These are phyloP conservation scores for Nothomitra cinnamomea DNA, from an alignment of 2,329 filamentous ascomycete species.

Conservation along the genomic window DNA sequence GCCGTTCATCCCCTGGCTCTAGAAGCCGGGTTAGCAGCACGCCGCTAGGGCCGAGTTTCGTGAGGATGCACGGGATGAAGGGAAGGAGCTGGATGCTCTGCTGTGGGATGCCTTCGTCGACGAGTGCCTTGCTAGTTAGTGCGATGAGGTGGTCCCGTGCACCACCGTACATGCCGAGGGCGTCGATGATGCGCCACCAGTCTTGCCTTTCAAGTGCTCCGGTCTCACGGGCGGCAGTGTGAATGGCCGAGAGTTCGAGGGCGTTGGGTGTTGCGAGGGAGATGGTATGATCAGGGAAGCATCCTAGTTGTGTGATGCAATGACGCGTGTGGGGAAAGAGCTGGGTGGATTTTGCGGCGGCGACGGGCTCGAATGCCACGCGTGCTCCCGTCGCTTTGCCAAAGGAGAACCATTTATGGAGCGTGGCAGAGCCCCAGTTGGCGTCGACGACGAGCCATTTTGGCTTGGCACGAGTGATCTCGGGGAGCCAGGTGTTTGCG, in stretches of 20 bases:
- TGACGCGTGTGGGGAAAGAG: slow-evolving; percentile 33
- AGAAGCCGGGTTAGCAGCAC: slow-evolving; percentile 63
- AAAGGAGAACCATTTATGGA: slow-evolving; percentile 50
- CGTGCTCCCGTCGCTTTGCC: slow-evolving; percentile 37
- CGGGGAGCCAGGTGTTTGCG: slow-evolving; percentile 40
- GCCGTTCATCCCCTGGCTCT: slow-evolving; percentile 44
- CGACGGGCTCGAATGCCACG: slow-evolving; percentile 80
- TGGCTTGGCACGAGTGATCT: slow-evolving; percentile 39
- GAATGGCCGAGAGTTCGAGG: slow-evolving; percentile 67
- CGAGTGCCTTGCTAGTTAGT: slow-evolving; percentile 48
- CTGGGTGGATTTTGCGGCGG: slow-evolving; percentile 55
- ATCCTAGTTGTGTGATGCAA: slow-evolving; percentile 10
- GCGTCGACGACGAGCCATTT: slow-evolving; percentile 72
- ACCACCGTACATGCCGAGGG: slow-evolving; percentile 53
- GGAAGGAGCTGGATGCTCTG: slow-evolving; percentile 73
- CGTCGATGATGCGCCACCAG: slow-evolving; percentile 72
- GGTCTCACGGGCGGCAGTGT: slow-evolving; percentile 46
- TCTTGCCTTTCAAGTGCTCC: slow-evolving; percentile 49
- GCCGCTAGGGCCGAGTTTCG: slow-evolving; percentile 63
- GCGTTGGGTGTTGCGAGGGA: slow-evolving; percentile 69
- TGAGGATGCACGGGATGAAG: slow-evolving; percentile 69
- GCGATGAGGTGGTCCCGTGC: slow-evolving; percentile 52
- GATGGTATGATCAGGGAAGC: slow-evolving; percentile 46
- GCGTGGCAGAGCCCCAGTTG: slow-evolving; percentile 57
- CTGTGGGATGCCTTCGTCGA: slow-evolving; percentile 68